Percentiles rank a stretch among this genome's conserved stretches.
These are phyloP conservation scores for Gnetum montanum DNA, from an alignment of 75 land plant genomes.

Conservation along the genomic window DNA sequence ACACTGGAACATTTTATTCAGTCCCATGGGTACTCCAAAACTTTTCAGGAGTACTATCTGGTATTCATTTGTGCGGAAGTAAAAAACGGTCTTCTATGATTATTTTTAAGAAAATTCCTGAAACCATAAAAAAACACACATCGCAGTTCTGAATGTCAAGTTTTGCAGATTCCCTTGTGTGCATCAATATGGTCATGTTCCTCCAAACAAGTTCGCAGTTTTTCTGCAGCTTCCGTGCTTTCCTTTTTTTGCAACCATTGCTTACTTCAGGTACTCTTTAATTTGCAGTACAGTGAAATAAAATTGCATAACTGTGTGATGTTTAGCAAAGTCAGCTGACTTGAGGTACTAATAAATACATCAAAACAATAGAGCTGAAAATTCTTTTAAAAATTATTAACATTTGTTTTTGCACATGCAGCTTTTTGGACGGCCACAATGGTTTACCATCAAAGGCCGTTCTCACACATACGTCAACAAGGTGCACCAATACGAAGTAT, in stretches of 20 bases:
- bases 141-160: no score
- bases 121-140: no score
- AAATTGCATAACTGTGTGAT: neutral
- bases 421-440: slow-evolving; percentile 97
- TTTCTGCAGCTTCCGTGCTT: slow-evolving; percentile 78
- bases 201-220: slow-evolving; percentile 50
- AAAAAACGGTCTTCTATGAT: no score
- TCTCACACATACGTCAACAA: slow-evolving; percentile 72
- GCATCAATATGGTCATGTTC: slow-evolving; percentile 96
- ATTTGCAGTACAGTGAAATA: neutral
- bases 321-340: neutral
- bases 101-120: no score
- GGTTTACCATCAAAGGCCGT: slow-evolving; percentile 79
- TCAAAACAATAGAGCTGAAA: no score
- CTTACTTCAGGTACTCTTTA: slow-evolving; percentile 67
- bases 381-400: no score
- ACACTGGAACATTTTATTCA: slow-evolving; percentile 67
- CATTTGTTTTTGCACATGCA: no score
- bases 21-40: slow-evolving; percentile 63
- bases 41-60: slow-evolving; percentile 78
- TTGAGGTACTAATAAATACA: neutral
- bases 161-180: slow-evolving; percentile 72
- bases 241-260: slow-evolving; percentile 89
- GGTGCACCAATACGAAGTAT: slow-evolving; percentile 20
- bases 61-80: no score